phyloP scores from a whole-genome alignment of 768 basidiomycete species.

The Xanthoconium stramineum region DNA sequence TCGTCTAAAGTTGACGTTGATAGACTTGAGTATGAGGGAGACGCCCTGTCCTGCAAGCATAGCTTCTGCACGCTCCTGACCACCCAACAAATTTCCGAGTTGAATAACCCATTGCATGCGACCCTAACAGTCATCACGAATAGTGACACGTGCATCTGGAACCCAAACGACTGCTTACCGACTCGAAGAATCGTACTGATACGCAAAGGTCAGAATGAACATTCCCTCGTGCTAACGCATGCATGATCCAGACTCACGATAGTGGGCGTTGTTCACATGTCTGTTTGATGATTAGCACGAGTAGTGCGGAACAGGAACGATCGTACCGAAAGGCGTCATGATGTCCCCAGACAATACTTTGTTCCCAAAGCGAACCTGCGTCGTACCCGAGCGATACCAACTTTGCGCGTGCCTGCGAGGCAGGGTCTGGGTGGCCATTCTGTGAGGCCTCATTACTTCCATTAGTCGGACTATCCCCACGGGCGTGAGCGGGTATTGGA shows the following conservation, averaged over 20 bases:
- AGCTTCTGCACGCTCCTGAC: slow-evolving; percentile 48
- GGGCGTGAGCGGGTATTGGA: slow-evolving; percentile 5
- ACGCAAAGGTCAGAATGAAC: not conserved
- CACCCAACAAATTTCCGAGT: slow-evolving; percentile 58
- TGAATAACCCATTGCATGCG: slow-evolving; percentile 67
- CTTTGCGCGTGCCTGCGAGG: slow-evolving; percentile 40
- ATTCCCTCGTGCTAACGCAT: not conserved
- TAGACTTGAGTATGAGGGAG: slow-evolving; percentile 72
- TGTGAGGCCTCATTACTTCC: not conserved
- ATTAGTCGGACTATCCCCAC: too few species aligned
- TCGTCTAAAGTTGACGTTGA: slow-evolving; percentile 61
- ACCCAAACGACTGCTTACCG: slow-evolving; percentile 43
- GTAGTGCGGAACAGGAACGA: not conserved
- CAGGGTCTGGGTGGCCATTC: slow-evolving; percentile 5
- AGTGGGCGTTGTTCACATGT: slow-evolving; percentile 77
- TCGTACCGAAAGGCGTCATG: slow-evolving; percentile 71
- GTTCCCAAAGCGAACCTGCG: slow-evolving; percentile 70
- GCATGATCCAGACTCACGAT: slow-evolving; percentile 41
- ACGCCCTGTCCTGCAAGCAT: slow-evolving; percentile 64
- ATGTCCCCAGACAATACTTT: slow-evolving; percentile 76
- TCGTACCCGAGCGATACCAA: slow-evolving; percentile 54
- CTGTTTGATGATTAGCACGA: slow-evolving; percentile 32
- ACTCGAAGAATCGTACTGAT: slow-evolving; percentile 68
- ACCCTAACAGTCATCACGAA: too few species aligned
- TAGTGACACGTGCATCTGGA: too few species aligned